Evolutionary conservation across 148 eudicot genomes (phyloP).

Genomic region (Nepenthes mirabilis): DNA sequence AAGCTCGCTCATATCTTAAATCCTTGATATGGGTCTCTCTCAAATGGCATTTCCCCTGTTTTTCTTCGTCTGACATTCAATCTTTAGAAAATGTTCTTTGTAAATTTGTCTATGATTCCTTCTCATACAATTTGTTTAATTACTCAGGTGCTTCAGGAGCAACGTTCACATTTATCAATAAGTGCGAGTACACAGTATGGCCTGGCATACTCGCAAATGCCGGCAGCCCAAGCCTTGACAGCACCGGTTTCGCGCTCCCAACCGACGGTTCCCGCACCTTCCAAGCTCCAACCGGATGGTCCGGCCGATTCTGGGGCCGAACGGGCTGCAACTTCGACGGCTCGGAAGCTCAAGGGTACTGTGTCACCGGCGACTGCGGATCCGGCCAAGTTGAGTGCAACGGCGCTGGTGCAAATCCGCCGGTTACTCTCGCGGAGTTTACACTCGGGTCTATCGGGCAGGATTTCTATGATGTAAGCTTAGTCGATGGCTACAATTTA

Average conservation of each 20-base stretch:
- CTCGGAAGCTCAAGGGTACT: slow-evolving; percentile 27
- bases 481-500: slow-evolving; percentile 83
- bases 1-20: neutral
- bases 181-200: slow-evolving; percentile 66
- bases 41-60: neutral
- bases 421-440: slow-evolving; percentile 81
- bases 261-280: slow-evolving; percentile 35
- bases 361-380: slow-evolving; percentile 79
- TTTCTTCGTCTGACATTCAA: neutral
- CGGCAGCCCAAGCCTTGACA: slow-evolving; percentile 49
- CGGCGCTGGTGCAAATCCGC: slow-evolving; percentile 78
- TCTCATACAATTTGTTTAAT: neutral
- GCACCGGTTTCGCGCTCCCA: slow-evolving; percentile 80
- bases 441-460: slow-evolving; percentile 43
- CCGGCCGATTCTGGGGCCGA: slow-evolving; percentile 93
- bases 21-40: neutral
- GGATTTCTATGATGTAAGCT: slow-evolving; percentile 88
- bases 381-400: slow-evolving; percentile 65
- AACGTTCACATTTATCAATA: slow-evolving; percentile 65
- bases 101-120: neutral
- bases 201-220: slow-evolving; percentile 83
- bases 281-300: slow-evolving; percentile 84
- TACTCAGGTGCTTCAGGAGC: slow-evolving; percentile 3
- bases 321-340: slow-evolving; percentile 56
- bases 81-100: too few relatives aligned